Conservation (phyloP, 331 rosid species). For the Malus hybrid region DNA sequence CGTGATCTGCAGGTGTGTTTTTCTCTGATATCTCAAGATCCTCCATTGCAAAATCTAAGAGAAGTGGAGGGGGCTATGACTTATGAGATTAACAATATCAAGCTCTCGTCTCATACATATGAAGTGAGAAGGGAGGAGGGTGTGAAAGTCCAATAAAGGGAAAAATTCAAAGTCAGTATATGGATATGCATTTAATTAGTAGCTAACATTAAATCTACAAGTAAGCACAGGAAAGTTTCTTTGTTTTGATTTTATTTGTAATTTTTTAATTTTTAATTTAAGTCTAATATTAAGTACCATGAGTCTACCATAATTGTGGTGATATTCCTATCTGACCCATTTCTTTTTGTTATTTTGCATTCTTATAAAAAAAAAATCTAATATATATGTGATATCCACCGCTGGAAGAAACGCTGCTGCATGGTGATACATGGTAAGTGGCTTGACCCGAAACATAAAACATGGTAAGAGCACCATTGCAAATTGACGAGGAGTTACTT, state of each 20-base stretch:
- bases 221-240: constrained; percentile 19
- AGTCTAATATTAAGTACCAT: neutral
- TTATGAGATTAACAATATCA: neutral
- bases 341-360: neutral
- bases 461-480: too few species aligned
- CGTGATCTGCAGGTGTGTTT: neutral
- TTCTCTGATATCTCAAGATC: neutral
- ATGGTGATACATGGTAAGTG: neutral
- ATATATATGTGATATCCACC: neutral
- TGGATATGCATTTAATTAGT: constrained; percentile 5
- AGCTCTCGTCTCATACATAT: neutral
- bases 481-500: too few species aligned
- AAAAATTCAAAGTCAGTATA: constrained; percentile 30
- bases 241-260: neutral
- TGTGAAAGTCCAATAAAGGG: neutral
- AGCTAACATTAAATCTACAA: constrained; percentile 10
- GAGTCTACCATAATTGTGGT: neutral
- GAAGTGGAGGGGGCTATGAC: too few species aligned
- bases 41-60: neutral
- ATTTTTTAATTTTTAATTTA: neutral
- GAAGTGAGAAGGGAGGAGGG: constrained; percentile 4
- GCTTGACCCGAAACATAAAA: neutral
- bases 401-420: neutral
- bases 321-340: neutral
- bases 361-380: neutral